These are phyloP conservation scores for Gaeumannomyces sp. DNA, from an alignment of 2,329 filamentous ascomycete species.

Conservation along the genomic window DNA sequence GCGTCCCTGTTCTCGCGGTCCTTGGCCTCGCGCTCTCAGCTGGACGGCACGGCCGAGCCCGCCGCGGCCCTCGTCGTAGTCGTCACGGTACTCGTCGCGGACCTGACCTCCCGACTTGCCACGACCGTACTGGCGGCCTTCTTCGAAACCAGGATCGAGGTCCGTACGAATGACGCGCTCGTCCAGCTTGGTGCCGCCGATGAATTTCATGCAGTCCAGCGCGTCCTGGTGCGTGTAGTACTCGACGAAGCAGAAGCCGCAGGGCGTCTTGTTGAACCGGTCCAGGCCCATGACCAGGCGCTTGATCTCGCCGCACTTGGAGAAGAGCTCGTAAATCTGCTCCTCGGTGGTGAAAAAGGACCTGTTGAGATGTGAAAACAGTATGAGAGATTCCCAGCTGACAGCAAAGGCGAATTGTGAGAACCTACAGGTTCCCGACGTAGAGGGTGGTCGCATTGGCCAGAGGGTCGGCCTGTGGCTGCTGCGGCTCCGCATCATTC, in stretches of 20 bases:
- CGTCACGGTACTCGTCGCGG: constrained; percentile 93
- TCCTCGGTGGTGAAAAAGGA: constrained; percentile 99
- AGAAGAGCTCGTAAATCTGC: constrained; percentile 95
- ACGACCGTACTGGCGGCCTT: constrained; percentile 91
- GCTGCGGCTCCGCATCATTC: constrained; percentile 38
- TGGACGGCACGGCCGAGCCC: constrained; percentile 77
- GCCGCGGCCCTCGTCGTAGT: constrained; percentile 91
- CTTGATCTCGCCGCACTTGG: constrained; percentile 97
- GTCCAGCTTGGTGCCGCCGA: constrained; percentile 95
- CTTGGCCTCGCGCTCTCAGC: constrained; percentile 34
- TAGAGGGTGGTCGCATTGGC: constrained; percentile 90
- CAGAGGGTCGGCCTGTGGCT: constrained; percentile 69
- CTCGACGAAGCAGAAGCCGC: constrained; percentile 98
- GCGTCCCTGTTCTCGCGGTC: constrained; percentile 23
- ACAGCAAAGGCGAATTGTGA: constrained; percentile 1
- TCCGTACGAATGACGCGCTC: constrained; percentile 95
- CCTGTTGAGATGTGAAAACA: constrained; percentile 32
- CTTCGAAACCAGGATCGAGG: constrained; percentile 89
- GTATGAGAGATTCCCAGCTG: constrained; percentile 3
- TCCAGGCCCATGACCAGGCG: constrained; percentile 96
- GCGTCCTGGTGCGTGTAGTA: constrained; percentile 98
- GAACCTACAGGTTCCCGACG: constrained; percentile 81
- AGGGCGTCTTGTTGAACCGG: constrained; percentile 94
- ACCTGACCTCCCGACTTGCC: constrained; percentile 97
- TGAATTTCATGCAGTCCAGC: constrained; percentile 96